Conservation (phyloP, 2,329 filamentous ascomycete species). For the Ceratocystiopsis minuta region DNA sequence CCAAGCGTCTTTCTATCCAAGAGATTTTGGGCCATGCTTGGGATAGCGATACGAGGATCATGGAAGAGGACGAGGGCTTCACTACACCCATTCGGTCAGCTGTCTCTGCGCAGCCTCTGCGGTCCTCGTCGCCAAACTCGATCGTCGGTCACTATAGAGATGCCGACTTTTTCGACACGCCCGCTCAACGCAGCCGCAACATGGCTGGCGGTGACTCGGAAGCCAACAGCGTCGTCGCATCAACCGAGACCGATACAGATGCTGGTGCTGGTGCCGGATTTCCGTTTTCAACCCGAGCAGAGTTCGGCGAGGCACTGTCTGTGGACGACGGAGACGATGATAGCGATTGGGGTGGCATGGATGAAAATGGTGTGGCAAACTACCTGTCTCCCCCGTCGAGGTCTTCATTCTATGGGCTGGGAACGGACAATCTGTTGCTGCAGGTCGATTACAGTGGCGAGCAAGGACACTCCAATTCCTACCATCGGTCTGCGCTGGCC, state of each 20-base stretch:
- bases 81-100: conserved; percentile 28
- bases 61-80: conserved; percentile 42
- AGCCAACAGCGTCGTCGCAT: neutral
- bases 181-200: neutral
- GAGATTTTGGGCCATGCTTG: conserved; percentile 38
- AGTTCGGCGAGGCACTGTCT: conserved; percentile 19
- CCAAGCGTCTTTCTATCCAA: conserved; percentile 39
- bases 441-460: neutral
- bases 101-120: neutral
- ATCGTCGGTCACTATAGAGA: neutral
- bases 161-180: neutral
- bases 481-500: conserved; percentile 34
- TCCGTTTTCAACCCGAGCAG: conserved; percentile 9
- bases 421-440: too few relatives aligned
- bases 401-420: conserved; percentile 12
- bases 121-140: neutral
- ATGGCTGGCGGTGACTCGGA: neutral
- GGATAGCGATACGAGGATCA: conserved; percentile 37
- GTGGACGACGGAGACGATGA: conserved; percentile 46
- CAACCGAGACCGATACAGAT: neutral
- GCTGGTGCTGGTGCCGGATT: conserved; percentile 12
- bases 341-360: conserved; percentile 43
- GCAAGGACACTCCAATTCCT: conserved; percentile 27
- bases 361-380: conserved; percentile 33
- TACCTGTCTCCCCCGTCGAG: conserved; percentile 39